A percentile compares a stretch with the other conserved stretches of the same genome.
These are phyloP conservation scores for Elsinoe fawcettii DNA, from an alignment of 2,329 filamentous ascomycete species.

Conservation along the genomic window DNA sequence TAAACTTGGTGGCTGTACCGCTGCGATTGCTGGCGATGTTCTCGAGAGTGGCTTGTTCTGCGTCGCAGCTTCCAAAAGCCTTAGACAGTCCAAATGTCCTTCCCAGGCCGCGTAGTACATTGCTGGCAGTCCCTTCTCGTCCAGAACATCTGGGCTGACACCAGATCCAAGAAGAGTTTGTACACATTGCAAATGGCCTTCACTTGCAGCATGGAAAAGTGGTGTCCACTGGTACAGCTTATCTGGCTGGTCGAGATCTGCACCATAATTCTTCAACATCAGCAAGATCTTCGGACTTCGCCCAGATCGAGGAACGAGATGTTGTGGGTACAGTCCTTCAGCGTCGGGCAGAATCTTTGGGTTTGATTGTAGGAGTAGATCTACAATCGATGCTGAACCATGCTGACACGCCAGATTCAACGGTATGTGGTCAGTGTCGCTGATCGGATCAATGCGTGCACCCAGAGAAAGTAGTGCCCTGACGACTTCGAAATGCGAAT, in stretches of 20 bases:
- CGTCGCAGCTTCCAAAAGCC: conserved; percentile 59
- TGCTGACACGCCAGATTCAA: conserved; percentile 93
- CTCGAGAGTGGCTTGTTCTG: conserved; percentile 28
- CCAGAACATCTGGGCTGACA: conserved; percentile 68
- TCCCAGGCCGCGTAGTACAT: conserved; percentile 99
- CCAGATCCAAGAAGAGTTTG: conserved; percentile 71
- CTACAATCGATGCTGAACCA: conserved; percentile 75
- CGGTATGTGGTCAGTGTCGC: conserved; percentile 85
- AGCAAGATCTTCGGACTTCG: conserved; percentile 71
- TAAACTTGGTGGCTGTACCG: conserved; percentile 29
- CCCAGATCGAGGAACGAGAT: conserved; percentile 84
- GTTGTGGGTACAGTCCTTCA: conserved; percentile 93
- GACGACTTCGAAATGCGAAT: conserved; percentile 73
- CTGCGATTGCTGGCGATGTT: conserved; percentile 35
- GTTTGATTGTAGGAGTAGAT: conserved; percentile 71
- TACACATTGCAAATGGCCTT: conserved; percentile 85
- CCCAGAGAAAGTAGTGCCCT: conserved; percentile 66
- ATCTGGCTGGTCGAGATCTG: conserved; percentile 84
- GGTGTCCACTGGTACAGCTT: conserved; percentile 98
- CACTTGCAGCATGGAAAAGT: conserved; percentile 89
- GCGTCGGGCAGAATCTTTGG: conserved; percentile 86
- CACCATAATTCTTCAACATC: conserved; percentile 75
- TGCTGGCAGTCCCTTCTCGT: conserved; percentile 87
- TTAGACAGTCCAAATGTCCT: conserved; percentile 90
- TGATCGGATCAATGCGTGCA: conserved; percentile 77